Conservation (phyloP, 2,329 filamentous ascomycete genomes). For the Colletotrichum shisoi region DNA sequence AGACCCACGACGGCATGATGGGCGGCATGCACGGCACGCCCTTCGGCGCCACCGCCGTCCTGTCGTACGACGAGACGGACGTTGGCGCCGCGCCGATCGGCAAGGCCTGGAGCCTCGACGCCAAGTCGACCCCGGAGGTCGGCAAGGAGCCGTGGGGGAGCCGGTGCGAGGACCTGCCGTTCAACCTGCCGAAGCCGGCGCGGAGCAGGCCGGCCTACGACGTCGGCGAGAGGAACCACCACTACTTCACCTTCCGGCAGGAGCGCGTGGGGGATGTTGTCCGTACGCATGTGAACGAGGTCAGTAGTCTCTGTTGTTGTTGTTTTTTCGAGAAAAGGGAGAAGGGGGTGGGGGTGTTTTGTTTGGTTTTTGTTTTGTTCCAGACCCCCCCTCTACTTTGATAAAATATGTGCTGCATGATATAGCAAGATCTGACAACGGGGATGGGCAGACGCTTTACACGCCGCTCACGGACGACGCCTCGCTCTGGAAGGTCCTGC, state of each 20-base stretch:
- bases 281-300: constrained; percentile 32
- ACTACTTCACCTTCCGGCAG: constrained; percentile 37
- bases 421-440: neutral
- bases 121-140: constrained; percentile 16
- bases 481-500: constrained; percentile 30
- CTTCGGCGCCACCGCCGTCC: constrained; percentile 38
- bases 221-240: constrained; percentile 37
- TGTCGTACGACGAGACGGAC: constrained; percentile 40
- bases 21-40: constrained; percentile 27
- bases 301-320: neutral
- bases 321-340: too few species aligned
- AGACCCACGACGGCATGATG: constrained; percentile 21
- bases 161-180: constrained; percentile 40
- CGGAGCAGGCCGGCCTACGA: constrained; percentile 39
- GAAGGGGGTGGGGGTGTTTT: too few species aligned
- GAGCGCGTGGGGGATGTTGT: constrained; percentile 27
- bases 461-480: constrained; percentile 36
- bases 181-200: constrained; percentile 40
- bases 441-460: constrained; percentile 33
- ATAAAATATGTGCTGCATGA: too few species aligned
- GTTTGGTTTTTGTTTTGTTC: too few species aligned
- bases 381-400: too few species aligned
- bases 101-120: constrained; percentile 35
- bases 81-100: constrained; percentile 29
- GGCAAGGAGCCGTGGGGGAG: constrained; percentile 35